Conservation (phyloP, 2,329 filamentous ascomycete genomes). For the Pyrenophora graminea region DNA sequence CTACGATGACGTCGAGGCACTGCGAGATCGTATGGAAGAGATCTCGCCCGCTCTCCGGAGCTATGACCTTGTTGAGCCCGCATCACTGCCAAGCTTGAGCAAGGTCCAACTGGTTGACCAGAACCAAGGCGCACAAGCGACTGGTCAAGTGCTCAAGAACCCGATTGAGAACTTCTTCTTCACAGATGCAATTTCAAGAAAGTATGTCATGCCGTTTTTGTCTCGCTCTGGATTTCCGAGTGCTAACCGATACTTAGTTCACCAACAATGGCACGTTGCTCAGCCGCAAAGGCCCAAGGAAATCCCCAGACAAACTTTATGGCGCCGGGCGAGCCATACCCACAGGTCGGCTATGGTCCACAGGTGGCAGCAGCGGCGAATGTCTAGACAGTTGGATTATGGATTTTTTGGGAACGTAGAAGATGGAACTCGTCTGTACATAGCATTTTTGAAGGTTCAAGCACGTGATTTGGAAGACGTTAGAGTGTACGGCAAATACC, state of each 20-base stretch:
- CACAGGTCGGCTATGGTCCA: constrained; percentile 50
- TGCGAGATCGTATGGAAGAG: constrained; percentile 92
- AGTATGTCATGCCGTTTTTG: constrained; percentile 59
- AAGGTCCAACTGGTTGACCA: constrained; percentile 95
- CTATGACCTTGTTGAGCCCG: constrained; percentile 89
- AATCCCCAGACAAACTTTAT: constrained; percentile 57
- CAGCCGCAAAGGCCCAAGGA: constrained; percentile 77
- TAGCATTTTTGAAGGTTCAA: constrained; percentile 30
- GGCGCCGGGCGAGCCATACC: constrained; percentile 52
- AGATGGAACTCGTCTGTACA: constrained; percentile 32
- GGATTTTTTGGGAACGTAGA: constrained; percentile 18
- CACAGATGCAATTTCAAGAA: constrained; percentile 95
- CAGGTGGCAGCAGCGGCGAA: constrained; percentile 30
- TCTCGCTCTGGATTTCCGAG: not conserved
- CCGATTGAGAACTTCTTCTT: constrained; percentile 97
- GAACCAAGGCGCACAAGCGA: constrained; percentile 84
- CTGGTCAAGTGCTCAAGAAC: constrained; percentile 75
- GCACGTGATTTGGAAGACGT: constrained; percentile 22
- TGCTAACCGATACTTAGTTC: constrained; percentile 63
- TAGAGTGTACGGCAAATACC: constrained; percentile 31
- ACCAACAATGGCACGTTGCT: constrained; percentile 97
- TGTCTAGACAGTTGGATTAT: constrained; percentile 19
- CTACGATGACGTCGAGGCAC: constrained; percentile 87
- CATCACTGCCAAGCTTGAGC: constrained; percentile 72
- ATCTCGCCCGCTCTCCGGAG: constrained; percentile 87